Evolutionary conservation across 1,284 basidiomycete species (phyloP), one percentile per base, ranked within the genome.

Genomic region (Rhodotorula sp.): DNA sequence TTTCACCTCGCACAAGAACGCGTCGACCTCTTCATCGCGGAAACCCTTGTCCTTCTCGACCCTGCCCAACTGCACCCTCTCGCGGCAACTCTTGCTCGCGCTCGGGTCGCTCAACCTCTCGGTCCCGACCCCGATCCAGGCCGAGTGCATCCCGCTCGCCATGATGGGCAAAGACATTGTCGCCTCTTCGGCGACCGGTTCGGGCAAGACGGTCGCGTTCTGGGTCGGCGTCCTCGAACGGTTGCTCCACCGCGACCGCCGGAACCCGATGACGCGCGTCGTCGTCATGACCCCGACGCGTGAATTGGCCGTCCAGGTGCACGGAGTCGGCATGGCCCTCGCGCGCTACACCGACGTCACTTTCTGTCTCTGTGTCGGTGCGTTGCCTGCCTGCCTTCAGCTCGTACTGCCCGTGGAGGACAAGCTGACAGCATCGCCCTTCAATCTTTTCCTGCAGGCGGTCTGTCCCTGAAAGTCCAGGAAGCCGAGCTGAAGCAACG

Each of bases 171-270:
- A 97, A 79, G 95, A 98, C 81, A 87, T 98, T 56, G 93, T 99
- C 64, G 96, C 94, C 56, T 91, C 89, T 71, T 95, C 96, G 26
- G 92, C 96, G 18, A 98, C 95, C 16, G 95, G 95, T 74, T 96
- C 92, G 7, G 95, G 95, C 75, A 98, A 98, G 84, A 98, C 95
- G 1, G 94, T 93, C 16, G 95, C 96, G 16, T 98, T 97, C 83
- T 90, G 91, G 80, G 89, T 98, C 72, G 95, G 95, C 56, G 91
- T 97, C 81, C 84, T 98, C 56, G 95, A 98, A 79, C 89, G 95
- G 74, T 85, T 98, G 58, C 83, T 93, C 70, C 96, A 94, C 81
- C 87, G 94, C 69, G 92, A 96, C 78, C 89, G 91, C 74, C 90
- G 91, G 34, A 91, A 88, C 80, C 69, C 80, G 39, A 92, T 92